Evolutionary conservation across 2,329 filamentous ascomycete species (phyloP), one percentile per base, ranked within the genome.

Genomic region (Aureobasidium namibiae): DNA sequence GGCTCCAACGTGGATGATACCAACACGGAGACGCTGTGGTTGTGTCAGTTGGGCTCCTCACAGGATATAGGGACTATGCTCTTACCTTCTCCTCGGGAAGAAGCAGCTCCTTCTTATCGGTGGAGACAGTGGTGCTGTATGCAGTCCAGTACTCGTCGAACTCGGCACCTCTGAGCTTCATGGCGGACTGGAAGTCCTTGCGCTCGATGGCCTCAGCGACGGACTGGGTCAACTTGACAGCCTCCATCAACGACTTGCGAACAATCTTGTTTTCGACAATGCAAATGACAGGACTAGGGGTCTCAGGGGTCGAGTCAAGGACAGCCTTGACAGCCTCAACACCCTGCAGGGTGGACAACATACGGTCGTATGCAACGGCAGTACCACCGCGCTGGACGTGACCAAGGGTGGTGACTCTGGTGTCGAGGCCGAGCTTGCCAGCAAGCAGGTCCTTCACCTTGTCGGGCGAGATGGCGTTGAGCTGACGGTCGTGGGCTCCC

Each of bases 221-320:
- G 59, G 88, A 82, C 72, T 96, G 87, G 29, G 94, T 99, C 68
- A 91, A 83, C 48, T 83, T 78, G 11, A 99, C 94, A 1, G 94
- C 92, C 70, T 95, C 83, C 78, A 97, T 88, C 26, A 99, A 78
- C 21, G 91, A 88, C 67, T 92, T 91, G 59, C 92, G 85, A 64
- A 91, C 86, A 70, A 99, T 97, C 78, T 99, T 95, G 82, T 97
- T 97, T 78, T 99, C 94, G 64, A 87, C 92, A 66, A 99, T 92
- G 66, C 91, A 92, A 70, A 99, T 97, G 69, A 99, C 92, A 60
- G 91, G 92, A 50, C 91, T 96, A 59, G 90, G 89, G 0, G 89
- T 92, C 44, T 94, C 88, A 10, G 94, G 91, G 0, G 86, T 95
- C 52, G 90, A 89, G 65, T 95, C 90, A 29, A 96, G 80, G 18